Base-by-base conservation (phyloP, 2,329 filamentous ascomycete genomes). In the Venturia oleaginea region DNA sequence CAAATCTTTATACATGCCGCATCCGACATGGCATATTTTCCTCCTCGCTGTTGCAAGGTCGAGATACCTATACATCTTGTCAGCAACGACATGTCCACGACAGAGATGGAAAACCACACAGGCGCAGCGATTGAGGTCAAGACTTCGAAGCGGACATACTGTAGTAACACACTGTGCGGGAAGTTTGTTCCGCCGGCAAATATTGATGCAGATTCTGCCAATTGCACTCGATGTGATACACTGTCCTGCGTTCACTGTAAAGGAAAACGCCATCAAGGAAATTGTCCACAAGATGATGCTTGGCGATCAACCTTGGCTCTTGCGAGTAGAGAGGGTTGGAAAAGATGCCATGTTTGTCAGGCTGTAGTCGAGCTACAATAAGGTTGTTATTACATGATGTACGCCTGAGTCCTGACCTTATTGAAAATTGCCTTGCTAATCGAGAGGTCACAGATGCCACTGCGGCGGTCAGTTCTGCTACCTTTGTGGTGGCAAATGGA, bases 401-500 rank as follows among this genome's bases (percentile, higher is more conserved):
- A 48, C 11, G 43, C 5, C 3, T 48, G 4, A 7, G 6, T 6
- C 4, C 42, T 17, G 42, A 15, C 15, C 42, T n/a, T 43, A 17
- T n/a, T 43, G 42, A 6, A 7, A 48, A 2, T 4, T 48, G 11
- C 19, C 19, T 3, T 22, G 5, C 43, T 48, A 24, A 48, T 11
- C 8, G 5, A 8, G 5, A 8, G 19, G 5, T 8, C 22, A 22
- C 43, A 48, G 43, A 6, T 59, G 54, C 34, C 32, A 59, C 32
- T 59, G 54, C 15, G 54, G 54, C 19, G 24, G 54, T 32, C 27
- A 59, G 7, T 59, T 59, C 15, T 59, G 54, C 54, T 59, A 59
- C 24, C 54, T 59, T 15, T 59, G 54, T 59, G 54, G 54, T 22
- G 8, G 27, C 34, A 17, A 17, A 11, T 59, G 54, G 54, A 59